Base-by-base conservation (phyloP, 1,139 yeast genomes). In the Diutina catenulata region DNA sequence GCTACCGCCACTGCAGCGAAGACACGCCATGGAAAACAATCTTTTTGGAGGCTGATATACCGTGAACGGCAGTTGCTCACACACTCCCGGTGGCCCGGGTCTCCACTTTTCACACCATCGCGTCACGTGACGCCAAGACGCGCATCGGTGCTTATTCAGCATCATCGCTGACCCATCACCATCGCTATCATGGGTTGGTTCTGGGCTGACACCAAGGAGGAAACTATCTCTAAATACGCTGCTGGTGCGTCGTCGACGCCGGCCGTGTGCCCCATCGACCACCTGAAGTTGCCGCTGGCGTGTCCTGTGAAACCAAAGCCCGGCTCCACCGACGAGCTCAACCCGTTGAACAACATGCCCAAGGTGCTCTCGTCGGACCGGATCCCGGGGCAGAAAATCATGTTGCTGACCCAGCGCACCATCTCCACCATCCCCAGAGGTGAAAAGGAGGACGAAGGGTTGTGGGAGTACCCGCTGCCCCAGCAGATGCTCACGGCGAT, bases 391-490 rank as follows among this genome's bases (percentile, higher is more conserved):
- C 98, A 91, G 55, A 74, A 70, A 42, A 51, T 83, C 37, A 74
- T 71, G 25, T 66, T 91, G 32, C 87, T 96, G 5, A 83, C 93
- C 1, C 83, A 80, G 39, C 74, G 96, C 49, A 81, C 94, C 3
- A 59, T 79, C 33, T 84, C 95, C 9, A 63, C 87, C 4, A 91
- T 91, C 42, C 98, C 99, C 15, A 71, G 86, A 46, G 97, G 97
- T 20, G 74, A 69, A 28, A 53, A 59, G n/a, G 65, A 62, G 3
- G 70, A 63, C 20, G 74, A 73, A 43, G 88, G 94, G 0, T 75
- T 79, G 36, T 91, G 99, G 99, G 98, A 91, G 57, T 91, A 93
- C 55, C 99, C 99, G 2, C 86, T 95, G 2, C 98, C 99, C 1
- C 98, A 91, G 57, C 98, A 91, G 56, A 93, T 91, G 98, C 76